Conservation (phyloP, 441 rosid species). For the Capsella rubella region DNA sequence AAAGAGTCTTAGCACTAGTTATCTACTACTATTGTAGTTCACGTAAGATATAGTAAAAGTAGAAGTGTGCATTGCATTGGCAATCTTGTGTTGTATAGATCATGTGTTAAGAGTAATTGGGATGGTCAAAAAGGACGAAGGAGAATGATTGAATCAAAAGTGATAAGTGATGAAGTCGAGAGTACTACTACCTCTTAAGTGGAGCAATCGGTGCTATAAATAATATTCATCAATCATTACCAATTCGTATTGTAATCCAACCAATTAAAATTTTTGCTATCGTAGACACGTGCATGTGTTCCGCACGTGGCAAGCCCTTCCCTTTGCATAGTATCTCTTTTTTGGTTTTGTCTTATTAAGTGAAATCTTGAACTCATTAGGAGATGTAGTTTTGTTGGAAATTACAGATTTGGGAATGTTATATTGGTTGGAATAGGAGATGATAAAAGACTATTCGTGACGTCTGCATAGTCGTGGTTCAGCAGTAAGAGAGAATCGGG, state of each 20-base stretch:
- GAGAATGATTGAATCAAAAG: conserved; percentile 41
- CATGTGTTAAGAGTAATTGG: conserved; percentile 25
- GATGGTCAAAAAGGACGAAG: conserved; percentile 44
- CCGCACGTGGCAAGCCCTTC: conserved; percentile 42
- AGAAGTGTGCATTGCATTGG: background rate
- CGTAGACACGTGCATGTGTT: conserved; percentile 81
- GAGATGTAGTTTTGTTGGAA: background rate
- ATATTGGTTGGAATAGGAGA: background rate
- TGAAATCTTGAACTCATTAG: background rate
- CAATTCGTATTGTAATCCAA: conserved; percentile 37
- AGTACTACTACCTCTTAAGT: conserved; percentile 64
- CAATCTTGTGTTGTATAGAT: background rate
- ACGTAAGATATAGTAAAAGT: background rate
- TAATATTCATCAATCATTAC: conserved; percentile 36
- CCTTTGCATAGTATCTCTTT: background rate
- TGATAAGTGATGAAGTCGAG: conserved; percentile 70
- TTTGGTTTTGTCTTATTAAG: too few relatives aligned
- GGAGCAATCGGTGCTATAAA: conserved; percentile 60
- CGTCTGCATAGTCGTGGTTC: too few relatives aligned
- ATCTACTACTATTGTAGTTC: conserved; percentile 4
- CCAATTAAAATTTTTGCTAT: conserved; percentile 24
- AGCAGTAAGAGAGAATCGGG: accelerated
- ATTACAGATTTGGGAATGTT: background rate
- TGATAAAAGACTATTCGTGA: too few relatives aligned
- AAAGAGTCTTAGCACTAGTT: background rate